Evolutionary conservation across 805 yeast species (phyloP), one percentile per base, ranked within the genome.

Genomic region (Starmerella asiatica): DNA sequence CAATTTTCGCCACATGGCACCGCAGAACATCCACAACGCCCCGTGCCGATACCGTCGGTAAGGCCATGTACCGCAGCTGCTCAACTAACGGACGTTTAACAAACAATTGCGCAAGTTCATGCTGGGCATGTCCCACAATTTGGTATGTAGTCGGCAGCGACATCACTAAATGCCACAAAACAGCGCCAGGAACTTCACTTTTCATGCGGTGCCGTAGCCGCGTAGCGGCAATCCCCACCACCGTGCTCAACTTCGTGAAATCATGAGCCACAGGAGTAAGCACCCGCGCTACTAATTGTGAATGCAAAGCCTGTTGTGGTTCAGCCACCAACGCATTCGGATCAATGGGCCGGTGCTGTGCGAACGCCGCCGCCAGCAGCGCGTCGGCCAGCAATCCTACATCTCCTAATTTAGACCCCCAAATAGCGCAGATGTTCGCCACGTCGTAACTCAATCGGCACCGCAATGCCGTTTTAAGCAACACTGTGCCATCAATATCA

Each of bases 21-120:
- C 39, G 29, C 26, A 55, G 38, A 7, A 51, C 39, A 14, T 38
- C 34, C 5, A 37, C 24, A 1, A 55, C 29, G 2, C 55, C 57
- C 8, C 29, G n/a, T 3, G 35, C 35, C 0, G 48, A 27, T 4
- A 50, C 47, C 15, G 40, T 38, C 3, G 50, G 46, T 21, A 57
- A 43, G 1, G 59, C 44, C 58, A 57, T 51, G 37, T 50, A 57
- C 15, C 58, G 38, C 35, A 56, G 38, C 37, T 55, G 60, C 37
- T 57, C 62, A 11, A 53, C 29, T n/a, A 47, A 50, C 1, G 62
- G 60, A 21, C 62, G 46, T 5, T 37, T 21, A 2, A 43, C 40
- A 15, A 56, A 33, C 6, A 41, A 29, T 11, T 20, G 23, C 9
- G 43, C 43, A 17, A 46, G 34, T 3, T 29, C 28, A 5, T 23